Evolutionary conservation across 202 grass and related monocot genomes (phyloP).

Genomic region (Saccharum hybrid): DNA sequence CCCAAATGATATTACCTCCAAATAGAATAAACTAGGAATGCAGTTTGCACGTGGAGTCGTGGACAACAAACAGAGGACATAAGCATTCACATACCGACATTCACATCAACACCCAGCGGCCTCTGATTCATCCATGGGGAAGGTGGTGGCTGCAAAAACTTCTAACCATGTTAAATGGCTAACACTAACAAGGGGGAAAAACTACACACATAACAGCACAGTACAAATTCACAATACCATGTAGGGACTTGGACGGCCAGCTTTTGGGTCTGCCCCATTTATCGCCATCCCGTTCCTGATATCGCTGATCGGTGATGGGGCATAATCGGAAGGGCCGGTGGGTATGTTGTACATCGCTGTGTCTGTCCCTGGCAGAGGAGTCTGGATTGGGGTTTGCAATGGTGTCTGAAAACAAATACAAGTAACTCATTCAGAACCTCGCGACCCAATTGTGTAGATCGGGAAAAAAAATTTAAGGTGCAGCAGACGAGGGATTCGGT

Average conservation of each 20-base stretch:
- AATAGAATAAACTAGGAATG: slow-evolving; percentile 19
- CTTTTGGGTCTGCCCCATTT: slow-evolving; percentile 66
- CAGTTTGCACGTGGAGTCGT: background rate
- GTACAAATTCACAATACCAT: slow-evolving; percentile 59
- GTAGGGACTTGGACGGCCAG: slow-evolving; percentile 68
- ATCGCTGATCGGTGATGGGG: slow-evolving; percentile 78
- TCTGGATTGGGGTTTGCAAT: slow-evolving; percentile 87
- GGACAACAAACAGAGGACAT: slow-evolving; percentile 8
- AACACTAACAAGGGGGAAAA: background rate
- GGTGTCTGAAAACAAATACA: slow-evolving; percentile 63
- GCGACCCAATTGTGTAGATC: slow-evolving; percentile 34
- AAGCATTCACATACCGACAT: slow-evolving; percentile 71
- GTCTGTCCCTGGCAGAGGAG: slow-evolving; percentile 73
- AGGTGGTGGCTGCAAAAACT: slow-evolving; percentile 65
- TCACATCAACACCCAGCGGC: slow-evolving; percentile 92
- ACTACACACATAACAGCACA: slow-evolving; percentile 17
- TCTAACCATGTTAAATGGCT: slow-evolving; percentile 27
- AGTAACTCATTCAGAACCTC: slow-evolving; percentile 2
- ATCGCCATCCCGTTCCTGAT: slow-evolving; percentile 61
- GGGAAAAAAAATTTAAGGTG: background rate
- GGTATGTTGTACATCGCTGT: slow-evolving; percentile 89
- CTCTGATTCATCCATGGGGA: slow-evolving; percentile 84
- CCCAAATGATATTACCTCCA: slow-evolving; percentile 5
- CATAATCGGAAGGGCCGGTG: slow-evolving; percentile 86
- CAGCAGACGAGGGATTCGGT: slow-evolving; percentile 3